Percentiles rank a stretch among this genome's conserved stretches.
Evolutionary conservation across 345 rosid species (phyloP).

Genomic region (Murraya koenigii): DNA sequence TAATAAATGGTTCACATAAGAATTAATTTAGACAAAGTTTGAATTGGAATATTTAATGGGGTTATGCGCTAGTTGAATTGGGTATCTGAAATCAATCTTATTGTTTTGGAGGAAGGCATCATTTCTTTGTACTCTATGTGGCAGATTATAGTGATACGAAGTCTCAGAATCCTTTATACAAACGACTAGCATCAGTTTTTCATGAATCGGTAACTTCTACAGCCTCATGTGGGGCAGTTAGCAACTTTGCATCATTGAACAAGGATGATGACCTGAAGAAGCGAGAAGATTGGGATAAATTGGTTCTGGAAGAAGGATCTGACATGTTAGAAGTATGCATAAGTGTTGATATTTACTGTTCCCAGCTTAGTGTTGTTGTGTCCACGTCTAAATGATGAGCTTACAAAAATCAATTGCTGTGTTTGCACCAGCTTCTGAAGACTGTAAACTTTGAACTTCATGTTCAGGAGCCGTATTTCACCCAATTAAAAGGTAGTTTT

Average conservation of each 20-base stretch:
- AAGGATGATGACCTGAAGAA: constrained; percentile 19
- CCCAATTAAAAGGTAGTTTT: constrained; percentile 55
- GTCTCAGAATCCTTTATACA: constrained; percentile 40
- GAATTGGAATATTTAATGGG: neutral
- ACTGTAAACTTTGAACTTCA: constrained; percentile 53
- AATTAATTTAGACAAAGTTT: neutral
- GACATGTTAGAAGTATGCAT: constrained; percentile 32
- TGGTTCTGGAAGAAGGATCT: constrained; percentile 35
- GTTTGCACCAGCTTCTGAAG: constrained; percentile 47
- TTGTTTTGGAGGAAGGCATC: neutral
- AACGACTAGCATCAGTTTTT: constrained; percentile 42
- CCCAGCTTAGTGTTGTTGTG: neutral
- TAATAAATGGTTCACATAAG: neutral
- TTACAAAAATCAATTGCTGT: neutral
- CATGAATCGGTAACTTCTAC: constrained; percentile 36
- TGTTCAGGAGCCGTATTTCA: constrained; percentile 76
- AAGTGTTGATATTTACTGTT: neutral
- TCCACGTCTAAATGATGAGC: neutral
- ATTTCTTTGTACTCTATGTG: neutral
- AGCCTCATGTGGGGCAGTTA: constrained; percentile 7
- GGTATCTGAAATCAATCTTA: neutral
- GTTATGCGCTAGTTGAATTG: neutral
- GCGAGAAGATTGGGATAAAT: constrained; percentile 27
- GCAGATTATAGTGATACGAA: constrained; percentile 17
- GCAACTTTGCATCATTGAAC: neutral